Percentiles rank a stretch among this genome's conserved stretches.
Conservation (phyloP, 1,284 basidiomycete species). For the Meira nashicola region DNA sequence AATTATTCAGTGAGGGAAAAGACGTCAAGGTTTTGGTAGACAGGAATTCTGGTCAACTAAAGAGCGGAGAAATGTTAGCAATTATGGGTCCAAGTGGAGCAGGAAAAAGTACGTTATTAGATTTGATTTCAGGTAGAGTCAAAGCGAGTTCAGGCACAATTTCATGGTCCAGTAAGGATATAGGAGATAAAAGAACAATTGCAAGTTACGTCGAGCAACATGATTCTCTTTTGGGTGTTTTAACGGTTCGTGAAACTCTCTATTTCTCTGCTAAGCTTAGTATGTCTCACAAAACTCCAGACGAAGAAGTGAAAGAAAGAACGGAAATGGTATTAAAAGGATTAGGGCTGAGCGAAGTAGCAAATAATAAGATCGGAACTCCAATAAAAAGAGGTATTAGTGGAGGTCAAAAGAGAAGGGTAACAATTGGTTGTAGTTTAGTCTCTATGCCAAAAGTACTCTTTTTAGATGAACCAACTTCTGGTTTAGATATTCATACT, state of each 20-base stretch:
- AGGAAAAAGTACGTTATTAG: constrained; percentile 55
- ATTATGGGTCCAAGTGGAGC: constrained; percentile 53
- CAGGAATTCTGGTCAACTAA: constrained; percentile 3
- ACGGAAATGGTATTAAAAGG: constrained; percentile 32
- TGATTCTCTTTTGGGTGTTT: constrained; percentile 53
- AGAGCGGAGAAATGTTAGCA: constrained; percentile 18
- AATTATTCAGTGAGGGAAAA: too few relatives aligned
- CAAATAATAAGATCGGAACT: constrained; percentile 52
- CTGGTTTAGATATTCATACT: constrained; percentile 41
- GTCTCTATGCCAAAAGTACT: constrained; percentile 52
- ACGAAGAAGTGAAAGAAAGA: constrained; percentile 15
- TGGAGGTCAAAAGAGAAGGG: constrained; percentile 54
- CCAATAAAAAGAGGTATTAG: constrained; percentile 54
- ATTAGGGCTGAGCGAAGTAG: constrained; percentile 46
- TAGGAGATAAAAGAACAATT: constrained; percentile 15
- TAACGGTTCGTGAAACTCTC: constrained; percentile 54
- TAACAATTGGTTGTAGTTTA: constrained; percentile 52
- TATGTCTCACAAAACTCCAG: background rate
- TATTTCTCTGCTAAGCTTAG: constrained; percentile 50
- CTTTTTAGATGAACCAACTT: constrained; percentile 56
- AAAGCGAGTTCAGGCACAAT: background rate
- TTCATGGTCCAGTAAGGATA: constrained; percentile 16
- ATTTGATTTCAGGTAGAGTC: constrained; percentile 50
- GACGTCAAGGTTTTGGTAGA: constrained; percentile 3
- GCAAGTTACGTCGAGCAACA: constrained; percentile 54